Conservation (phyloP, 192 early-diverging fungal genomes). For the Backusella mclennaniae region DNA sequence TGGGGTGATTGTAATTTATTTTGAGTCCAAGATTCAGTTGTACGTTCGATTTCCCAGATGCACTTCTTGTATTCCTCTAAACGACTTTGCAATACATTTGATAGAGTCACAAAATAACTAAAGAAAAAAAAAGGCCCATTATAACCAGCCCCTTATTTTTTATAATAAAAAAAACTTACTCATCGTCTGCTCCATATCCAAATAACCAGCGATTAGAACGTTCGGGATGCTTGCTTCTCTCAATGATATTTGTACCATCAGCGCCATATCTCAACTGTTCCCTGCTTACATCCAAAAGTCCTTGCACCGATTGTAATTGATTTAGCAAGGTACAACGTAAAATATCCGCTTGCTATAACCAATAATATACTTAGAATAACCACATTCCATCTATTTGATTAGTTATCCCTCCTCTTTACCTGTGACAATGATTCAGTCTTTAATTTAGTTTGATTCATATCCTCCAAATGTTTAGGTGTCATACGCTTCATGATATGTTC, state of each 20-base stretch:
- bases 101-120: conserved; percentile 28
- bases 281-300: conserved; percentile 20
- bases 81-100: conserved; percentile 20
- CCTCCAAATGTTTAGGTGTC: conserved; percentile 18
- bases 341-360: conserved; percentile 25
- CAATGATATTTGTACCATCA: conserved; percentile 23
- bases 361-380: not conserved
- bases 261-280: conserved; percentile 23
- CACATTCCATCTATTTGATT: not conserved
- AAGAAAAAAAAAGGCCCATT: not conserved
- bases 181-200: conserved; percentile 26
- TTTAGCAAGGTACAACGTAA: conserved; percentile 14
- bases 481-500: conserved; percentile 28
- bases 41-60: conserved; percentile 32
- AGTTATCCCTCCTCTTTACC: not conserved
- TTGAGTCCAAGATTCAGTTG: conserved; percentile 22
- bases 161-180: conserved; percentile 12
- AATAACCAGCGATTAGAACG: conserved; percentile 26
- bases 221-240: conserved; percentile 22
- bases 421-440: conserved; percentile 19
- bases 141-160: not conserved
- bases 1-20: conserved; percentile 23
- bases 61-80: conserved; percentile 33
- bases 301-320: conserved; percentile 17
- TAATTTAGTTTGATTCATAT: conserved; percentile 9